A percentile compares a stretch with the other conserved stretches of the same genome.
phyloP scores from a whole-genome alignment of 192 early-diverging fungal species.

The Coemansia sp. region DNA sequence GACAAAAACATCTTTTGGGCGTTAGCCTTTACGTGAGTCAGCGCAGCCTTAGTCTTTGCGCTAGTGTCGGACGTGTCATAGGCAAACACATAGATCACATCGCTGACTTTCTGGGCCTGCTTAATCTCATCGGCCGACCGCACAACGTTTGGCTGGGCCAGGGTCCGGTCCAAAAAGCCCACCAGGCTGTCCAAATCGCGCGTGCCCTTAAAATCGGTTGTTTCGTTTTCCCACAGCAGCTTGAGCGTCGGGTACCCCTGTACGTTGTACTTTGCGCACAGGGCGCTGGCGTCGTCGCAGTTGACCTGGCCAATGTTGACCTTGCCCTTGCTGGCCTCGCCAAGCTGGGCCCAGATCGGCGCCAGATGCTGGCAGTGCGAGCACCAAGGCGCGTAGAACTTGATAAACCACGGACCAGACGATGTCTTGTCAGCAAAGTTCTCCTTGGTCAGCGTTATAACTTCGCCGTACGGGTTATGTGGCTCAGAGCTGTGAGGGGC shows the following conservation, averaged over 20 bases:
- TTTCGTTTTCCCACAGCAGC: slow-evolving; percentile 55
- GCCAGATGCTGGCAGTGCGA: slow-evolving; percentile 81
- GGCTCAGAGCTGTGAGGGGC: background rate
- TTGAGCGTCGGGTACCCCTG: slow-evolving; percentile 85
- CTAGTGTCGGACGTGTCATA: slow-evolving; percentile 43
- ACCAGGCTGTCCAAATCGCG: slow-evolving; percentile 53
- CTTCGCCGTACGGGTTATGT: slow-evolving; percentile 55
- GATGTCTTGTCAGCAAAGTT: slow-evolving; percentile 55
- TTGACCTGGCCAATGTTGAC: slow-evolving; percentile 85
- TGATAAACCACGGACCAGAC: slow-evolving; percentile 74
- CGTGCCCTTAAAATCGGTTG: slow-evolving; percentile 38
- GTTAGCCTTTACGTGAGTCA: slow-evolving; percentile 26
- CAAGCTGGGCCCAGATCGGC: slow-evolving; percentile 73
- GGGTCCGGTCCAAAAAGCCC: slow-evolving; percentile 53
- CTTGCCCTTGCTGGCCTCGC: slow-evolving; percentile 54
- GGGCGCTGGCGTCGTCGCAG: slow-evolving; percentile 61
- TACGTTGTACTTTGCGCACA: slow-evolving; percentile 66
- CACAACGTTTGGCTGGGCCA: slow-evolving; percentile 38
- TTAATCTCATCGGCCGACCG: slow-evolving; percentile 39
- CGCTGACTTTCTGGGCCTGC: slow-evolving; percentile 38
- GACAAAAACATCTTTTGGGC: slow-evolving; percentile 48
- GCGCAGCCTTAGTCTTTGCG: slow-evolving; percentile 20
- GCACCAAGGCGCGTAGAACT: slow-evolving; percentile 91
- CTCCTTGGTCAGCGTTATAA: slow-evolving; percentile 53
- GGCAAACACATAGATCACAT: slow-evolving; percentile 57